Evolutionary conservation across 106 monocot genomes (phyloP).

Genomic region (Cymbidium sinense): DNA sequence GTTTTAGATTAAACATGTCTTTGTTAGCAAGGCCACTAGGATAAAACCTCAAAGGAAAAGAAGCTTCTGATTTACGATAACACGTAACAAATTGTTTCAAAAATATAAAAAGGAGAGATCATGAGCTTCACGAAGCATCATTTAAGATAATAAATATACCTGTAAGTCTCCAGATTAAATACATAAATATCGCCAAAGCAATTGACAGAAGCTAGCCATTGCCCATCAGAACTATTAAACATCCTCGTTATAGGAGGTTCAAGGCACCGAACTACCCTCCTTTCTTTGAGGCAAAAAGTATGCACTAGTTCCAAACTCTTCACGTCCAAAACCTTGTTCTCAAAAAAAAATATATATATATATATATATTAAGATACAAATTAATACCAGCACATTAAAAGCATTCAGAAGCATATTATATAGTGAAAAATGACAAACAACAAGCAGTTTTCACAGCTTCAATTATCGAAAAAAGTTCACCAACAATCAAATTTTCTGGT

Average conservation of each 20-base stretch:
- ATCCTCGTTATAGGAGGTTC: slow-evolving; percentile 88
- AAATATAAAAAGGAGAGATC: neutral
- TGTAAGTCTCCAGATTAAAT: slow-evolving; percentile 79
- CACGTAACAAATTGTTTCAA: neutral
- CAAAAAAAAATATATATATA: no score
- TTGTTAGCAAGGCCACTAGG: neutral
- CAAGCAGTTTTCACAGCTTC: no score
- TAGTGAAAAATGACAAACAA: no score
- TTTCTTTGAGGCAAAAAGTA: slow-evolving; percentile 50
- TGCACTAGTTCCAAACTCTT: slow-evolving; percentile 37
- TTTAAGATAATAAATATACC: slow-evolving; percentile 25
- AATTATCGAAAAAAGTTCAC: neutral
- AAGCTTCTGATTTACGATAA: neutral
- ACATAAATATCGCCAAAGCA: slow-evolving; percentile 94
- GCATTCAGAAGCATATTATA: neutral
- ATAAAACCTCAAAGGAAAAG: neutral
- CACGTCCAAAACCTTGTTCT: slow-evolving; percentile 50
- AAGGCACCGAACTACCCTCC: slow-evolving; percentile 19
- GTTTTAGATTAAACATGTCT: neutral
- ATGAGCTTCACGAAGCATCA: neutral
- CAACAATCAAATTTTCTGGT: neutral
- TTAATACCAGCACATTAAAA: neutral
- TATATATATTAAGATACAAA: neutral
- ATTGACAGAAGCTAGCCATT: slow-evolving; percentile 90
- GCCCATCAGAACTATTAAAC: slow-evolving; percentile 80